Percentiles rank a stretch among this genome's conserved stretches.
phyloP scores from a whole-genome alignment of 202 grass and related monocot genomes.

The Digitaria exilis region DNA sequence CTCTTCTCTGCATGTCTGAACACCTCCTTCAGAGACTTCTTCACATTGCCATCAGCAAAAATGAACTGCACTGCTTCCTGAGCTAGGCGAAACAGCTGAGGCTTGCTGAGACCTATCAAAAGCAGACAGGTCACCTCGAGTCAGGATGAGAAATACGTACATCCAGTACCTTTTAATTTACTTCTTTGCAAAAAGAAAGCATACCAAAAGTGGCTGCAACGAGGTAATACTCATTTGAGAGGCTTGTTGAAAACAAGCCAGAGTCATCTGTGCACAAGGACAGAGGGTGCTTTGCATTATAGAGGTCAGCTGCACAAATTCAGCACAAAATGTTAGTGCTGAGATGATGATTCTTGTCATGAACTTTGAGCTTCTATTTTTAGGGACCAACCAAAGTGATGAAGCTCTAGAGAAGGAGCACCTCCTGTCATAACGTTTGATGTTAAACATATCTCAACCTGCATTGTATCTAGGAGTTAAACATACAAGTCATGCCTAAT shows the following conservation, averaged over 20 bases:
- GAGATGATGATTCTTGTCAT: constrained; percentile 4
- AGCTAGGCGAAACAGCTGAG: constrained; percentile 73
- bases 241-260: constrained; percentile 82
- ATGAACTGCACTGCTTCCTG: constrained; percentile 54
- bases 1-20: constrained; percentile 56
- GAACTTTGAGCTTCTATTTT: constrained; percentile 5
- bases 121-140: neutral
- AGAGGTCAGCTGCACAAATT: constrained; percentile 72
- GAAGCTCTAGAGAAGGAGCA: constrained; percentile 68
- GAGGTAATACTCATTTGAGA: constrained; percentile 90
- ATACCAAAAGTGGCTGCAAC: constrained; percentile 70
- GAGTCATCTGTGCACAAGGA: constrained; percentile 87
- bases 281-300: constrained; percentile 74
- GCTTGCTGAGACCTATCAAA: constrained; percentile 68
- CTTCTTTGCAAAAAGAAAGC: neutral
- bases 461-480: constrained; percentile 37
- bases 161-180: neutral
- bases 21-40: constrained; percentile 51
- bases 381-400: constrained; percentile 74
- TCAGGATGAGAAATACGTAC: neutral
- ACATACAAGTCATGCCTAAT: neutral
- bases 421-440: constrained; percentile 86
- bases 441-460: constrained; percentile 96
- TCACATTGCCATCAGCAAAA: constrained; percentile 68
- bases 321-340: constrained; percentile 12